Evolutionary conservation across 495 filamentous ascomycete genomes (phyloP).

Genomic region (Talaromyces borbonicus): DNA sequence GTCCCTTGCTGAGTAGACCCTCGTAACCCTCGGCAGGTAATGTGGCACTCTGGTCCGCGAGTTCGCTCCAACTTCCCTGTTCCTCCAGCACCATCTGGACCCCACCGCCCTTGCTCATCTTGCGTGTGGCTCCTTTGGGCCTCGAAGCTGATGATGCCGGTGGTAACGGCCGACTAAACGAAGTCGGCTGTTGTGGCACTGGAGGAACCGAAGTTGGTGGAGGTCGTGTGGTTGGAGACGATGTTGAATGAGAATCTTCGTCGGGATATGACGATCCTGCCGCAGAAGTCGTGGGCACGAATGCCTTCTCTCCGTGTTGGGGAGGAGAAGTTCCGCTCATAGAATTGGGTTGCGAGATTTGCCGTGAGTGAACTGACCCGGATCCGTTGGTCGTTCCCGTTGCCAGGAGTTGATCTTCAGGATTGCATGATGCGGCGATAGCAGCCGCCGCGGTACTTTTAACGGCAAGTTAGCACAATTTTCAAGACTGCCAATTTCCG

Average conservation of each 20-base stretch:
- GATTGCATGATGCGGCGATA: conserved; percentile 19
- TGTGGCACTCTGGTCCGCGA: conserved; percentile 75
- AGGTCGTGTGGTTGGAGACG: conserved; percentile 9
- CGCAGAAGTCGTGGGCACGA: conserved; percentile 17
- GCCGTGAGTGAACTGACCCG: conserved; percentile 21
- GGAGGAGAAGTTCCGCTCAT: conserved; percentile 20
- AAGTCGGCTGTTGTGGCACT: conserved; percentile 18
- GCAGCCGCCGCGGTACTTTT: conserved; percentile 8
- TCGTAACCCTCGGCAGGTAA: conserved; percentile 55
- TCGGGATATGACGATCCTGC: conserved; percentile 25
- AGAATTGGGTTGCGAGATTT: conserved; percentile 31
- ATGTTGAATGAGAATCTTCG: conserved; percentile 12
- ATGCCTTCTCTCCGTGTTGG: conserved; percentile 17
- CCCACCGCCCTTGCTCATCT: conserved; percentile 71
- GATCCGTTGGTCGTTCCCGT: conserved; percentile 15
- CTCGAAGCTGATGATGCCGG: conserved; percentile 16
- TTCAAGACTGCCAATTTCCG: not conserved
- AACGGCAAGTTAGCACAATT: not conserved
- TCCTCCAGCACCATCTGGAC: conserved; percentile 87
- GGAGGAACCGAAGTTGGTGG: conserved; percentile 7
- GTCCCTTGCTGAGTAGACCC: conserved; percentile 34
- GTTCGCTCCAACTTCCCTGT: conserved; percentile 77
- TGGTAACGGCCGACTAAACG: conserved; percentile 29
- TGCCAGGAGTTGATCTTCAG: conserved; percentile 31
- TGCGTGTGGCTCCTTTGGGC: conserved; percentile 34